Evolutionary conservation across 2,329 filamentous ascomycete genomes (phyloP).

Genomic region (Colletotrichum viniferum): DNA sequence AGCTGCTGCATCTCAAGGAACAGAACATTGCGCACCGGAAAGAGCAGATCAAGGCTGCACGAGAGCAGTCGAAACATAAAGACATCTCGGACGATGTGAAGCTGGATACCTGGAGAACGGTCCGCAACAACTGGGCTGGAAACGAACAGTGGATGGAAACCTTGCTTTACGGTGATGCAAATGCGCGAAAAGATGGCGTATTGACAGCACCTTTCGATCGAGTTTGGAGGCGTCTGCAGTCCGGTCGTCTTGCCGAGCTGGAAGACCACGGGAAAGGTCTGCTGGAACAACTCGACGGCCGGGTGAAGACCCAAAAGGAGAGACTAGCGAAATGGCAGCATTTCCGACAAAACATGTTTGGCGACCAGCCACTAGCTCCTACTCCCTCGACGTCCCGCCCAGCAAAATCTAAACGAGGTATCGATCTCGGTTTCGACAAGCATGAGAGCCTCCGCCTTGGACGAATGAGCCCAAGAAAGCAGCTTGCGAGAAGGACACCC

Average conservation of each 20-base stretch:
- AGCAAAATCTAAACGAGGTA: slow-evolving; percentile 39
- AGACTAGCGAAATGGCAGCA: slow-evolving; percentile 76
- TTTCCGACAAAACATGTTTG: slow-evolving; percentile 60
- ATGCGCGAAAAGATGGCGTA: slow-evolving; percentile 62
- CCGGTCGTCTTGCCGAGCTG: slow-evolving; percentile 61
- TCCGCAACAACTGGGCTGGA: slow-evolving; percentile 80
- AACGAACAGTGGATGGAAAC: slow-evolving; percentile 75
- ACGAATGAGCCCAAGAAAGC: slow-evolving; percentile 33
- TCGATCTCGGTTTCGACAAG: slow-evolving; percentile 58
- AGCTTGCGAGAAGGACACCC: slow-evolving; percentile 19
- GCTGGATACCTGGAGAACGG: slow-evolving; percentile 59
- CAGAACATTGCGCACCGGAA: slow-evolving; percentile 58
- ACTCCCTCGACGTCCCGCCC: slow-evolving; percentile 27
- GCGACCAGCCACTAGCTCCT: slow-evolving; percentile 26
- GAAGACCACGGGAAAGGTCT: slow-evolving; percentile 58
- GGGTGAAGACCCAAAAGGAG: slow-evolving; percentile 69
- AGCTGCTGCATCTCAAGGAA: slow-evolving; percentile 68
- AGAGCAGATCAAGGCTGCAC: slow-evolving; percentile 43
- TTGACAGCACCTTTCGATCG: slow-evolving; percentile 70
- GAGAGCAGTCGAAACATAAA: slow-evolving; percentile 27
- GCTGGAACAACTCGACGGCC: slow-evolving; percentile 72
- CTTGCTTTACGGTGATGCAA: slow-evolving; percentile 70
- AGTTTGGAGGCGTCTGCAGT: slow-evolving; percentile 72
- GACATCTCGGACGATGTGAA: slow-evolving; percentile 45
- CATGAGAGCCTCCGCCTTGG: slow-evolving; percentile 55